Evolutionary conservation across 2,329 filamentous ascomycete species (phyloP).

Genomic region (Microdochium trichocladiopsis): DNA sequence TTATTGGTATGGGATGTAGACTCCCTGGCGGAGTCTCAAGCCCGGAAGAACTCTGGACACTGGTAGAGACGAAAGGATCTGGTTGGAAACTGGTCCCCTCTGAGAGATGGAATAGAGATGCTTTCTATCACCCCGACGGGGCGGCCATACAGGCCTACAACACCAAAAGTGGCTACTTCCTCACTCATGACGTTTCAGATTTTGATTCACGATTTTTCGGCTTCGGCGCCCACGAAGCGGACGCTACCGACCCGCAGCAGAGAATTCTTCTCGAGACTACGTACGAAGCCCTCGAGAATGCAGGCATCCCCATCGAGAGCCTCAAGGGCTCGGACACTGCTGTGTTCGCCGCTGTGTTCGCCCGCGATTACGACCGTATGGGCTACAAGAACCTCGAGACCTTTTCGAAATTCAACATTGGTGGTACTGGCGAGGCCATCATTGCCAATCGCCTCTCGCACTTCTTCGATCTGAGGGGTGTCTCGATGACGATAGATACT

Average conservation of each 20-base stretch:
- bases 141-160: neutral
- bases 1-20: neutral
- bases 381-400: neutral
- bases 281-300: neutral
- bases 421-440: neutral
- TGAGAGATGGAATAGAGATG: conserved; percentile 10
- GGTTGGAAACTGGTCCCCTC: neutral
- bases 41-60: neutral
- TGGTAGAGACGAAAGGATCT: neutral
- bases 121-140: conserved; percentile 10
- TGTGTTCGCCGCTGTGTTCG: neutral
- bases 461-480: conserved; percentile 11
- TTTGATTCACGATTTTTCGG: neutral
- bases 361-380: neutral
- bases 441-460: neutral
- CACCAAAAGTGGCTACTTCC: conserved; percentile 4
- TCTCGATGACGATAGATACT: conserved; percentile 12
- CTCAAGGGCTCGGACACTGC: neutral
- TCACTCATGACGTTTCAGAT: neutral
- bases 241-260: neutral
- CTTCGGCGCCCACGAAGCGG: neutral
- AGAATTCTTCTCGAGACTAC: neutral
- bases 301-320: neutral
- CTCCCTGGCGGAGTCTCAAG: neutral
- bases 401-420: neutral